A percentile compares a stretch with the other conserved stretches of the same genome.
Conservation (phyloP, 345 rosid genomes). For the Eutrema heterophyllum region DNA sequence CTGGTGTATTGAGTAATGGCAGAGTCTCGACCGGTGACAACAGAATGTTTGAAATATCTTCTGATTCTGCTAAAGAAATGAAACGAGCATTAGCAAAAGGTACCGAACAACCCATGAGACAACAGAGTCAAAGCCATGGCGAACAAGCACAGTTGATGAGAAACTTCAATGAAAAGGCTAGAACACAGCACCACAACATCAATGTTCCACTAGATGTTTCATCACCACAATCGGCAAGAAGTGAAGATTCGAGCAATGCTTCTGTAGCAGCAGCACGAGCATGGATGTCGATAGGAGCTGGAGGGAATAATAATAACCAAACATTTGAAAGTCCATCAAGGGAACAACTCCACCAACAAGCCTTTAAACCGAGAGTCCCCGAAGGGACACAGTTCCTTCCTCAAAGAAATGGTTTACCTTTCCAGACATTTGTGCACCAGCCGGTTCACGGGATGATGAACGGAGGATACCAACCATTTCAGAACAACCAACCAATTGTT, state of each 20-base stretch:
- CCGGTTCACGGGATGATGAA: constrained; percentile 38
- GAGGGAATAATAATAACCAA: constrained; percentile 48
- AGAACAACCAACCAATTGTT: constrained; percentile 33
- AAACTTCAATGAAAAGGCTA: constrained; percentile 48
- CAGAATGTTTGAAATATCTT: constrained; percentile 35
- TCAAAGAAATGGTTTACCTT: constrained; percentile 50
- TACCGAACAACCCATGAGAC: constrained; percentile 16
- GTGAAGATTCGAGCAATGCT: constrained; percentile 61
- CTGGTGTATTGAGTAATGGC: constrained; percentile 51
- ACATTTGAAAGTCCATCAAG: constrained; percentile 50
- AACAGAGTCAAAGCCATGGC: constrained; percentile 39
- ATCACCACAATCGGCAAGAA: constrained; percentile 40
- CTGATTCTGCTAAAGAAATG: constrained; percentile 44
- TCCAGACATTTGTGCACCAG: constrained; percentile 52
- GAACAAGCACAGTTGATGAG: constrained; percentile 70
- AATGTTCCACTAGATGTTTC: constrained; percentile 30
- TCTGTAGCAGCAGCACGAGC: constrained; percentile 68
- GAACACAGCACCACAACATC: constrained; percentile 52
- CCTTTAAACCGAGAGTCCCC: constrained; percentile 32
- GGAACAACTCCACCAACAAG: constrained; percentile 49
- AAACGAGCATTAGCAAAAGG: constrained; percentile 31
- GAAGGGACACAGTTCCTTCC: constrained; percentile 51
- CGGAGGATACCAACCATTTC: constrained; percentile 38
- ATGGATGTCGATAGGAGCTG: constrained; percentile 87
- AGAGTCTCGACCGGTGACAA: constrained; percentile 33